These are phyloP conservation scores for Geotrichum cucujoidarum DNA, from an alignment of 1,139 yeast species.

Conservation along the genomic window DNA sequence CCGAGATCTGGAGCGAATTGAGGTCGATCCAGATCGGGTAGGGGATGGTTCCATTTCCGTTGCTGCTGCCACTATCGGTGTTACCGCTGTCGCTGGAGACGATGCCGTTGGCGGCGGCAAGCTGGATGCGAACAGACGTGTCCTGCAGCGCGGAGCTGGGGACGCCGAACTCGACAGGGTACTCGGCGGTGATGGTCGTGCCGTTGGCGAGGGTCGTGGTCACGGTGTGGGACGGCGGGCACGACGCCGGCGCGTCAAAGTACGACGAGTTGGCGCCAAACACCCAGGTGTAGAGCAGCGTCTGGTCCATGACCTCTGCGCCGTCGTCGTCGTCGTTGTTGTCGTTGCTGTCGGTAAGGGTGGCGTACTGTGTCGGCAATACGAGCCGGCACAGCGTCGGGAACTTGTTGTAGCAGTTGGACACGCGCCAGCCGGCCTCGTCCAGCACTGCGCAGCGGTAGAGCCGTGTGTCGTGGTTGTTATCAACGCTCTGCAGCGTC, in stretches of 20 bases:
- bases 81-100: no score
- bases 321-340: background rate
- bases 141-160: constrained; percentile 56
- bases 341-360: background rate
- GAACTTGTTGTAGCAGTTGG: constrained; percentile 55
- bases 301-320: constrained; percentile 9
- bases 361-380: background rate
- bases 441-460: constrained; percentile 57
- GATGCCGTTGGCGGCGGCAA: no score
- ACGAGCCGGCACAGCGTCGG: constrained; percentile 54
- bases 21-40: constrained; percentile 69
- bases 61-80: no score
- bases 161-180: constrained; percentile 41
- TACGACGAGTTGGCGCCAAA: constrained; percentile 7
- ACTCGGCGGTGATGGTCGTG: background rate
- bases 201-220: background rate
- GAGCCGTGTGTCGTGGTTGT: constrained; percentile 20
- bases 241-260: constrained; percentile 1
- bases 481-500: background rate
- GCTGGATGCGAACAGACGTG: constrained; percentile 23
- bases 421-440: constrained; percentile 51
- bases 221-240: background rate
- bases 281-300: constrained; percentile 21
- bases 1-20: constrained; percentile 66
- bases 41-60: constrained; percentile 19